These are phyloP conservation scores for Begonia masoniana DNA, from an alignment of 306 rosid species.

Conservation along the genomic window DNA sequence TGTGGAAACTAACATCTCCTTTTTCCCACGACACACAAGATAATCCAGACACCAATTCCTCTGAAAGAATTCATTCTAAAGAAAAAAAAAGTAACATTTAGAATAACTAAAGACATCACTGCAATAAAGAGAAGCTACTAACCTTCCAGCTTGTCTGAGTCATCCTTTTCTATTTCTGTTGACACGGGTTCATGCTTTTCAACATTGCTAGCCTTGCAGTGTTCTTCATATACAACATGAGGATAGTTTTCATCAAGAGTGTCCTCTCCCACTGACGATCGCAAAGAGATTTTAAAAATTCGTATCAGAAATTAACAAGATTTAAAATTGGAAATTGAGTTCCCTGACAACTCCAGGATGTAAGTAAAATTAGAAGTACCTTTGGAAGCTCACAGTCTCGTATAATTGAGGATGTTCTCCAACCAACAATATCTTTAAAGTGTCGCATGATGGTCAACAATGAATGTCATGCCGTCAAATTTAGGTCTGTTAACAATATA, in stretches of 20 bases:
- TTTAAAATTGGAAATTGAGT: too few species aligned
- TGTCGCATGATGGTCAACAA: slow-evolving; percentile 28
- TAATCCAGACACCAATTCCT: slow-evolving; percentile 64
- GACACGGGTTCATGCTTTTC: slow-evolving; percentile 35
- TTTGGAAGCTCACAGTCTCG: slow-evolving; percentile 65
- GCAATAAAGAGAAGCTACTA: not conserved
- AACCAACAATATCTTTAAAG: slow-evolving; percentile 68
- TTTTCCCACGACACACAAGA: slow-evolving; percentile 81
- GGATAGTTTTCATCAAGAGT: slow-evolving; percentile 59
- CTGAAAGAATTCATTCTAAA: slow-evolving; percentile 28
- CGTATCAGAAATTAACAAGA: slow-evolving; percentile 4
- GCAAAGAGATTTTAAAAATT: slow-evolving; percentile 4
- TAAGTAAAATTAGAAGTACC: slow-evolving; percentile 23
- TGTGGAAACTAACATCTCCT: slow-evolving; percentile 84
- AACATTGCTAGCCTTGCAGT: slow-evolving; percentile 57
- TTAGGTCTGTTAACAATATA: not conserved
- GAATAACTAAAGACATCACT: not conserved
- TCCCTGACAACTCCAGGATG: too few species aligned
- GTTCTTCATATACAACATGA: slow-evolving; percentile 85
- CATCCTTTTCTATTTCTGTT: slow-evolving; percentile 8
- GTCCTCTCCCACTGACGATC: slow-evolving; percentile 61
- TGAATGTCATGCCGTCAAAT: too few species aligned
- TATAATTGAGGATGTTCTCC: slow-evolving; percentile 83
- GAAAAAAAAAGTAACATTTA: not conserved
- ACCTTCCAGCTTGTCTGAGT: slow-evolving; percentile 75